These are phyloP conservation scores for Geosmithia flava DNA, from an alignment of 2,329 filamentous ascomycete genomes.

Conservation along the genomic window DNA sequence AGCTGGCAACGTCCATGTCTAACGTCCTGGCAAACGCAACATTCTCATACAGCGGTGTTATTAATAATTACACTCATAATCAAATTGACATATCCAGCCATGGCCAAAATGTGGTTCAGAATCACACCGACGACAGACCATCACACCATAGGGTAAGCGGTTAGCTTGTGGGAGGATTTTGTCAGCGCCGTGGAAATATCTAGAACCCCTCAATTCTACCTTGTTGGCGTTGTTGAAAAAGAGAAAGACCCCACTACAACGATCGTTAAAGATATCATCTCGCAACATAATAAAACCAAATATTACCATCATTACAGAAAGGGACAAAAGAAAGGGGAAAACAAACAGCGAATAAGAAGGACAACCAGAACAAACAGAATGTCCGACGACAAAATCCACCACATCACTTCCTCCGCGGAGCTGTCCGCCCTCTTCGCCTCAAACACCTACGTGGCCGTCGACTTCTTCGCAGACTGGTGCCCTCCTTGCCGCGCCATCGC, in stretches of 20 bases:
- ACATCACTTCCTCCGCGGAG: slow-evolving; percentile 16
- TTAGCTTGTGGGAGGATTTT: not conserved
- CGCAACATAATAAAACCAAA: no score
- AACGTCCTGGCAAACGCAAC: no score
- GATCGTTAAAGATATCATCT: no score
- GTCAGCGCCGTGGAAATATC: not conserved
- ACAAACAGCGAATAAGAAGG: not conserved
- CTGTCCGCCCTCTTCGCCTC: slow-evolving; percentile 23
- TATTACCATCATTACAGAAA: not conserved
- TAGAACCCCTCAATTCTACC: not conserved
- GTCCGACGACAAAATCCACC: slow-evolving; percentile 12
- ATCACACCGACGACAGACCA: not conserved
- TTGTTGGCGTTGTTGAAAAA: no score
- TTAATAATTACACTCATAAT: no score
- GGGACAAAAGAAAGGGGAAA: not conserved
- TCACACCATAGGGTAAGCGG: not conserved
- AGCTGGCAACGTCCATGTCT: no score
- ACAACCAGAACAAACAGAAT: slow-evolving; percentile 4
- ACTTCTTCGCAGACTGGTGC: slow-evolving; percentile 41
- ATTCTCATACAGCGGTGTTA: no score
- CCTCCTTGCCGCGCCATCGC: slow-evolving; percentile 35
- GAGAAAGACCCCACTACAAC: no score
- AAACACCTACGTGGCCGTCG: slow-evolving; percentile 28
- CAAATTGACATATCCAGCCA: no score
- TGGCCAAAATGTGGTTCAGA: not conserved